Evolutionary conservation across 176 grass and related monocot genomes (phyloP).

Genomic region (Hordeum marinum): DNA sequence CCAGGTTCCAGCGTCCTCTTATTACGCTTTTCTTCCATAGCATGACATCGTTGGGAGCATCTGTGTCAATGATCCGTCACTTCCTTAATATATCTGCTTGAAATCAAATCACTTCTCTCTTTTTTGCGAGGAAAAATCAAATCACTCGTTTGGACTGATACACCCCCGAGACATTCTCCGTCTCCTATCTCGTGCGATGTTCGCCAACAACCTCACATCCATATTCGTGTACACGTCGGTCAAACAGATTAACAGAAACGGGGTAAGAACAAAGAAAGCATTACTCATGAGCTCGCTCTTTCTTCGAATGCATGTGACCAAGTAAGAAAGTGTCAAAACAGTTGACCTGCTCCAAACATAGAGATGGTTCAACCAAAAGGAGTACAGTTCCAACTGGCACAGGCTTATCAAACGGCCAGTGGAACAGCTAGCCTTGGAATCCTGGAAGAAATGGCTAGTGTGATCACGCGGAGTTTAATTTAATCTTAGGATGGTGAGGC

Average conservation of each 20-base stretch:
- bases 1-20: not conserved
- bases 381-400: not conserved
- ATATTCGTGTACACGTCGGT: no score
- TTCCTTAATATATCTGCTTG: not conserved
- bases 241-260: not conserved
- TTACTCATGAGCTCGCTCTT: not conserved
- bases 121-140: not conserved
- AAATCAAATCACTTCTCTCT: not conserved
- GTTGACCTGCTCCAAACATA: constrained; percentile 23
- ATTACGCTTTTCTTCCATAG: not conserved
- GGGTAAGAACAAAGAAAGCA: not conserved
- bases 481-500: constrained; percentile 30
- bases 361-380: constrained; percentile 25
- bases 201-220: not conserved
- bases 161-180: not conserved
- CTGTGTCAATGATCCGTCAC: not conserved
- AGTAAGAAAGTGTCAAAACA: constrained; percentile 2
- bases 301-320: not conserved
- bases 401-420: not conserved
- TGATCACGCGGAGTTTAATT: not conserved
- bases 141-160: not conserved
- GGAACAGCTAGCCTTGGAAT: not conserved
- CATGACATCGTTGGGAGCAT: constrained; percentile 2
- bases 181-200: no score
- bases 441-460: not conserved